Percentiles rank a stretch among this genome's conserved stretches.
Evolutionary conservation across 2,329 filamentous ascomycete species (phyloP).

Genomic region (Aureobasidium sp.): DNA sequence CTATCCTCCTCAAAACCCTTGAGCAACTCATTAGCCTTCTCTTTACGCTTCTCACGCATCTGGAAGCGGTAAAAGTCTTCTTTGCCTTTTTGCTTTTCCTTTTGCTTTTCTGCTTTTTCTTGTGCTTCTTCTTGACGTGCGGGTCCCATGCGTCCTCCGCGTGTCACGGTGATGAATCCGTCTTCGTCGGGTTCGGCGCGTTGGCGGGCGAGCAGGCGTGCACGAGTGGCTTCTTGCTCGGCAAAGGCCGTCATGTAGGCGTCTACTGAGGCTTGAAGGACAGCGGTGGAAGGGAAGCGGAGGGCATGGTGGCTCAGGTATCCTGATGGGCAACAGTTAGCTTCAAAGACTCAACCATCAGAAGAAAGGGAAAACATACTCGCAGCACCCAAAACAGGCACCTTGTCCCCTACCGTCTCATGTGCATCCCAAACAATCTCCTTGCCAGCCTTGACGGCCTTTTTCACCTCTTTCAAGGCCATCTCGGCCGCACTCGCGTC

Average conservation of each 20-base stretch:
- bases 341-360: neutral
- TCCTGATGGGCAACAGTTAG: constrained; percentile 27
- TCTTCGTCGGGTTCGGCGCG: constrained; percentile 84
- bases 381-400: constrained; percentile 47
- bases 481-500: constrained; percentile 70
- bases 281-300: constrained; percentile 57
- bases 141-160: constrained; percentile 64
- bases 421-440: constrained; percentile 56
- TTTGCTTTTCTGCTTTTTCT: constrained; percentile 52
- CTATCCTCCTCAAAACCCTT: constrained; percentile 69
- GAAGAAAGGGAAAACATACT: constrained; percentile 17
- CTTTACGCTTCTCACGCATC: constrained; percentile 68
- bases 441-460: constrained; percentile 42
- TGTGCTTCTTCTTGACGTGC: constrained; percentile 64
- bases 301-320: constrained; percentile 59
- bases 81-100: constrained; percentile 52
- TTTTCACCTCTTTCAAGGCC: constrained; percentile 66
- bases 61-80: constrained; percentile 81
- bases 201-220: constrained; percentile 51
- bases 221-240: constrained; percentile 56
- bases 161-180: constrained; percentile 85
- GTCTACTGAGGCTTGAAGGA: constrained; percentile 67
- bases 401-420: constrained; percentile 45
- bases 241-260: constrained; percentile 76
- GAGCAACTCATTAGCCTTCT: constrained; percentile 59